Evolutionary conservation across 2,329 filamentous ascomycete genomes (phyloP).

Genomic region (Cryphonectria parasitica): DNA sequence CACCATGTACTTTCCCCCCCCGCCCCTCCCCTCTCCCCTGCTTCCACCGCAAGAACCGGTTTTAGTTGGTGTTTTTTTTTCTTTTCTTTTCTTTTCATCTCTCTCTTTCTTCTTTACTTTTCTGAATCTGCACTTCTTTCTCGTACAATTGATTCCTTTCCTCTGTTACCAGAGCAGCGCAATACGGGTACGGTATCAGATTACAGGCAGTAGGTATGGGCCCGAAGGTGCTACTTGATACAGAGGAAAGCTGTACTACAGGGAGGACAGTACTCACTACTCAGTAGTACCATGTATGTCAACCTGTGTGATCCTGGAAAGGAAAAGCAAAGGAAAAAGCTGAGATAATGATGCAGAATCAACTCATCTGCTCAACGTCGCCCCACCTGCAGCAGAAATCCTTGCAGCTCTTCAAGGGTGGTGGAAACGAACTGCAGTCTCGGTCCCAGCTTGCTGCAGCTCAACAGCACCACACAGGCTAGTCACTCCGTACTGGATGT

Average conservation of each 20-base stretch:
- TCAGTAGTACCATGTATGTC: not conserved
- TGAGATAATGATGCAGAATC: conserved; percentile 10
- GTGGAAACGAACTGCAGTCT: not conserved
- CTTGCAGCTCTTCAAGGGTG: not conserved
- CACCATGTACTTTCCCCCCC: not conserved
- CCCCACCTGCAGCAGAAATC: conserved; percentile 8
- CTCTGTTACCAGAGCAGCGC: not conserved
- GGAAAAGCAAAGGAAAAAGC: not conserved
- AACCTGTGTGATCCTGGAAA: not conserved
- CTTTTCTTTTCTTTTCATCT: not conserved
- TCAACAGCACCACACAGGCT: not conserved
- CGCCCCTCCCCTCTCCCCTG: no score
- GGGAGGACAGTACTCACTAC: not conserved
- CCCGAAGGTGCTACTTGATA: not conserved
- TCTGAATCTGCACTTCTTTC: not conserved
- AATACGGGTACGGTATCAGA: not conserved
- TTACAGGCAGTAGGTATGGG: not conserved
- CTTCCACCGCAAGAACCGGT: not conserved
- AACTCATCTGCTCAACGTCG: not conserved
- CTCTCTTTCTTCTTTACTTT: not conserved
- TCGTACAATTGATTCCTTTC: not conserved
- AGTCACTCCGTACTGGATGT: not conserved
- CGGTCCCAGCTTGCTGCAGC: conserved; percentile 1
- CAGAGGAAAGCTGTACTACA: not conserved
- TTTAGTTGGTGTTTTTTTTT: not conserved